phyloP scores from a whole-genome alignment of 139 green algal species.

The Chlamydomonas sp. region DNA sequence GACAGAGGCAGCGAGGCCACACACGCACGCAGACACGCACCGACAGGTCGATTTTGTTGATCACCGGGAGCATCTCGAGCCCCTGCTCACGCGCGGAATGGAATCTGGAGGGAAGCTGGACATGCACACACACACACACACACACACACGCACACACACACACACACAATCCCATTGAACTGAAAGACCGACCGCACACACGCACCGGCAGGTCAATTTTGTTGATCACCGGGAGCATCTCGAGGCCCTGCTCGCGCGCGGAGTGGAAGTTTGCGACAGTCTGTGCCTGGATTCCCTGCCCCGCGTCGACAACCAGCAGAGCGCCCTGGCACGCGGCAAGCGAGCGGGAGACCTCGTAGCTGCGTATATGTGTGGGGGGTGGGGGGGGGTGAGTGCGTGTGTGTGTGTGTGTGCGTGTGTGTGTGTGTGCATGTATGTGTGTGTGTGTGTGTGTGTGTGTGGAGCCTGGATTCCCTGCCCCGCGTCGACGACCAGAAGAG shows the following conservation, averaged over 20 bases:
- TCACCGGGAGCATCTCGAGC: conserved; percentile 76
- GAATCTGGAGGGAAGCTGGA: conserved; percentile 77
- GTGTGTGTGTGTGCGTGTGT: too few relatives aligned
- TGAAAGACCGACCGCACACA: too few relatives aligned
- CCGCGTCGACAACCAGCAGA: conserved; percentile 87
- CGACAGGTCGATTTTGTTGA: conserved; percentile 92
- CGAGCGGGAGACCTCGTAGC: conserved; percentile 44
- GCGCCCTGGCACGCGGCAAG: conserved; percentile 73
- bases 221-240: conserved; percentile 85
- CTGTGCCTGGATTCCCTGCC: conserved; percentile 88
- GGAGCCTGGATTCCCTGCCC: conserved; percentile 89
- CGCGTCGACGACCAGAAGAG: conserved; percentile 87
- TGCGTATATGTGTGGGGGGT: too few relatives aligned
- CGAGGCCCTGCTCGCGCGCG: conserved; percentile 79
- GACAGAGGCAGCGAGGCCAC: too few relatives aligned
- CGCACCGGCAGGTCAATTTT: conserved; percentile 89
- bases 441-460: not conserved
- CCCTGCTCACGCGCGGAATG: conserved; percentile 82
- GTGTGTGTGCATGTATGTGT: not conserved
- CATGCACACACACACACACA: too few relatives aligned
- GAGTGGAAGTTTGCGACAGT: conserved; percentile 85
- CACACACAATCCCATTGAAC: too few relatives aligned
- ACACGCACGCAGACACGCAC: too few relatives aligned
- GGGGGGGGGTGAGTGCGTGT: too few relatives aligned
- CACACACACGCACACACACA: too few relatives aligned